These are phyloP conservation scores for Cenchrus fungigraminus DNA, from an alignment of 176 grass and related monocot genomes.

Conservation along the genomic window DNA sequence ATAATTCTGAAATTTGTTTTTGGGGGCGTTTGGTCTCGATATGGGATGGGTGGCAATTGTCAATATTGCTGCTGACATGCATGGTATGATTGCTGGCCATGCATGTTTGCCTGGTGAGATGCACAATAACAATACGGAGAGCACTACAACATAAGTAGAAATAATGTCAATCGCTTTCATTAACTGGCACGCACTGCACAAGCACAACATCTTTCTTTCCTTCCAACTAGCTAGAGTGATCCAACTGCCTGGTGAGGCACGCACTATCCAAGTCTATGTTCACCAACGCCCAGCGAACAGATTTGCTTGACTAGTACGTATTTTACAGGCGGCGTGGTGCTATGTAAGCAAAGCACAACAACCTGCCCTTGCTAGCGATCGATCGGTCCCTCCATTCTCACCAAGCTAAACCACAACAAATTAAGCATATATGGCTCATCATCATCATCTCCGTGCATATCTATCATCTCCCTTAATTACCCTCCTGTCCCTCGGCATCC, in stretches of 20 bases:
- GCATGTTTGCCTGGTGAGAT: not conserved
- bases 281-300: no score
- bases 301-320: no score
- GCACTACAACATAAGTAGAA: not conserved
- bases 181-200: slow-evolving; percentile 36
- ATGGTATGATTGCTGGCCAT: not conserved
- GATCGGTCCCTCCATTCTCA: not conserved
- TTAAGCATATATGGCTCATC: not conserved
- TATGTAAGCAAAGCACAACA: no score
- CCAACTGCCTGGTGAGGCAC: no score
- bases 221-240: no score
- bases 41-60: no score
- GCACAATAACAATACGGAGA: not conserved
- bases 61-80: no score
- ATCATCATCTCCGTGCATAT: not conserved
- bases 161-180: slow-evolving; percentile 15
- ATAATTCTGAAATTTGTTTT: no score
- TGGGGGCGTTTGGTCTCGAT: no score
- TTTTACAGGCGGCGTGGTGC: no score
- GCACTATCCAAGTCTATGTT: not conserved
- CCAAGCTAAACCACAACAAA: not conserved
- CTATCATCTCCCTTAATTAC: not conserved
- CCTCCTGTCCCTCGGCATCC: not conserved
- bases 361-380: no score
- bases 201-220: not conserved